phyloP scores from a whole-genome alignment of 2,329 filamentous ascomycete species.

The Coleophoma cylindrospora region DNA sequence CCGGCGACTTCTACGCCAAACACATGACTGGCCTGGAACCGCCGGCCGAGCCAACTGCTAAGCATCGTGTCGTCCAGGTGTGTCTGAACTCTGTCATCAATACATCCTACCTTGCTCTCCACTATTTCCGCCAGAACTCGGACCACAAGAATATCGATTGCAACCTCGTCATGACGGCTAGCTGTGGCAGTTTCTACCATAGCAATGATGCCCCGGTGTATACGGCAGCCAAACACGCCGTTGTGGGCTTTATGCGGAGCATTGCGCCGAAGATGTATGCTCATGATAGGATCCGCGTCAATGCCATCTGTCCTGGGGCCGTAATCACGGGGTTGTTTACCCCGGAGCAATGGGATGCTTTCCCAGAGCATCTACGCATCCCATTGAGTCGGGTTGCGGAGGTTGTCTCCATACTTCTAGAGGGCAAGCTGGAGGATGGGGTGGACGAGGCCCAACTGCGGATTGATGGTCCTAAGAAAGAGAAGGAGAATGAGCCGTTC shows the following conservation, averaged over 20 bases:
- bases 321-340: constrained; percentile 5
- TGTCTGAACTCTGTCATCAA: neutral
- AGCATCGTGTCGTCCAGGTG: neutral
- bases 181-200: constrained; percentile 7
- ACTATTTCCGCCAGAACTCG: neutral
- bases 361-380: neutral
- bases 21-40: neutral
- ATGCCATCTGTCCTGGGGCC: constrained; percentile 4
- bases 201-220: constrained; percentile 5
- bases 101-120: neutral
- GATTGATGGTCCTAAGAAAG: too few relatives aligned
- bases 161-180: constrained; percentile 3
- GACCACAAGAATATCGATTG: neutral
- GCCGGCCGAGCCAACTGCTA: neutral
- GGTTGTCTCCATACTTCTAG: too few relatives aligned
- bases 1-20: constrained; percentile 6
- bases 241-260: constrained; percentile 3
- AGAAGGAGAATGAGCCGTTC: too few relatives aligned
- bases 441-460: too few relatives aligned
- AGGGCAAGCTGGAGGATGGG: too few relatives aligned
- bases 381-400: too few relatives aligned
- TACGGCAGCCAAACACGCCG: constrained; percentile 6
- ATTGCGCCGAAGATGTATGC: constrained; percentile 5
- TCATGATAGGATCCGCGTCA: constrained; percentile 5
- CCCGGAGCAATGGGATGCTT: constrained; percentile 6